A percentile compares a stretch with the other conserved stretches of the same genome.
Conservation (phyloP, 805 yeast genomes). For the Suhomyces prunicola region DNA sequence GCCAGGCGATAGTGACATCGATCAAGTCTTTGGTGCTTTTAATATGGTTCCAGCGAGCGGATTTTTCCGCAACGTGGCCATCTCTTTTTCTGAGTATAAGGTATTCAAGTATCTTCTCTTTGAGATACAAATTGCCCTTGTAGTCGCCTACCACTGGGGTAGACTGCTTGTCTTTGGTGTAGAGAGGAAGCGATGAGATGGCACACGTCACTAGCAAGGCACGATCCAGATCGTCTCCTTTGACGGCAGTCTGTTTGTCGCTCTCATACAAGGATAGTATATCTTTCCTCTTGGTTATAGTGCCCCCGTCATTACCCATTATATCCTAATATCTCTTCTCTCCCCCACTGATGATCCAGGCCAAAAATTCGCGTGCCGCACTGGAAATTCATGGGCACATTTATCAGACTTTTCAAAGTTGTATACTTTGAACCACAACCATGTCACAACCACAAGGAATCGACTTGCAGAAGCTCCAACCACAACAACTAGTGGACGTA, state of each 20-base stretch:
- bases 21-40: constrained; percentile 24
- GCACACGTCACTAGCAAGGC: constrained; percentile 48
- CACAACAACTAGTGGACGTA: constrained; percentile 82
- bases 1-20: constrained; percentile 22
- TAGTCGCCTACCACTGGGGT: constrained; percentile 65
- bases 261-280: constrained; percentile 30
- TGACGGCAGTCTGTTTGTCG: constrained; percentile 7
- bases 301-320: constrained; percentile 66
- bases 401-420: background rate
- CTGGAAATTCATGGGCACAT: background rate
- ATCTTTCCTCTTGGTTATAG: constrained; percentile 59
- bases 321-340: background rate
- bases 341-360: background rate
- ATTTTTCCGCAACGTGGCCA: background rate
- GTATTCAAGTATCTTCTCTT: constrained; percentile 56
- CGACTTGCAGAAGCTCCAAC: constrained; percentile 67
- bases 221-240: constrained; percentile 16
- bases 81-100: background rate
- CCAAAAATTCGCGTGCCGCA: background rate
- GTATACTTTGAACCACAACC: background rate
- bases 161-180: constrained; percentile 12
- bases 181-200: constrained; percentile 41
- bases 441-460: background rate
- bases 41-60: constrained; percentile 14
- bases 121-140: constrained; percentile 62